A percentile compares a stretch with the other conserved stretches of the same genome.
Evolutionary conservation across 495 filamentous ascomycete genomes (phyloP).

Genomic region (Trichoderma parareesei): DNA sequence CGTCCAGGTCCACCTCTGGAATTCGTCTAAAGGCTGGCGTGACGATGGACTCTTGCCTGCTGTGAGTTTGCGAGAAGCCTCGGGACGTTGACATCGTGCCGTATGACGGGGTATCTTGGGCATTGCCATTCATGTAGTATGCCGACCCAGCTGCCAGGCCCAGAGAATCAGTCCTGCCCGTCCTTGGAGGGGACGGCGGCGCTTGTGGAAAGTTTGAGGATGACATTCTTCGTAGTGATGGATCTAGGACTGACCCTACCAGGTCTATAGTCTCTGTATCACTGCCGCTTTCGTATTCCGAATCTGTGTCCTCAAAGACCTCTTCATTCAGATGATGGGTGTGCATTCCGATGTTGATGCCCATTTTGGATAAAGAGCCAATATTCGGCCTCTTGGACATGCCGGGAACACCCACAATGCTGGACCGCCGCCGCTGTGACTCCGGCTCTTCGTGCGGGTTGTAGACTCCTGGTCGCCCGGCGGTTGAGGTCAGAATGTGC

Average conservation of each 20-base stretch:
- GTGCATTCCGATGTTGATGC: conserved; percentile 62
- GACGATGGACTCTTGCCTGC: background rate
- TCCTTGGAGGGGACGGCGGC: background rate
- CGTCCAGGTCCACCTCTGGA: background rate
- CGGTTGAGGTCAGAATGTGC: conserved; percentile 26
- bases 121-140: background rate
- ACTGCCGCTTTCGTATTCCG: conserved; percentile 29
- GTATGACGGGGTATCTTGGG: background rate
- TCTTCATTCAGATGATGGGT: conserved; percentile 63
- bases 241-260: background rate
- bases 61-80: background rate
- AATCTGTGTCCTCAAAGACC: conserved; percentile 47
- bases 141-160: conserved; percentile 10
- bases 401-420: conserved; percentile 28
- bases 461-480: conserved; percentile 25
- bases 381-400: conserved; percentile 52
- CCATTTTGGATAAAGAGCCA: conserved; percentile 52
- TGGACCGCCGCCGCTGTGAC: conserved; percentile 25
- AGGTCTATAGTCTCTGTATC: conserved; percentile 17
- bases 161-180: background rate
- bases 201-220: background rate
- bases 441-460: conserved; percentile 20
- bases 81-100: conserved; percentile 11
- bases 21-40: background rate
- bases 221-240: background rate